Evolutionary conservation across 1,284 basidiomycete genomes (phyloP).

Genomic region (Leccinum huronense): DNA sequence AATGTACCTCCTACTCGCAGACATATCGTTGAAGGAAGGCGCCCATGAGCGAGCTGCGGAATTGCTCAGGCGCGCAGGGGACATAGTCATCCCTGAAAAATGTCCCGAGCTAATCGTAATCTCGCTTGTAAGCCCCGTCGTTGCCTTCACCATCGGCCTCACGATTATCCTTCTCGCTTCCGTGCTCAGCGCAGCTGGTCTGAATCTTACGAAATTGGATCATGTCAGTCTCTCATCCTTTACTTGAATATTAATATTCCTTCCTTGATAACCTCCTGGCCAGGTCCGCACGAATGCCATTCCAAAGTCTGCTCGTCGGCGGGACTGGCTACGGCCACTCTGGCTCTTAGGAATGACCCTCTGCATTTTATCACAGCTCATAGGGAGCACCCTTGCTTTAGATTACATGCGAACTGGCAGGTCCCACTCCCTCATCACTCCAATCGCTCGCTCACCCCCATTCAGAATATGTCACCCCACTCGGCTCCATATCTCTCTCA

Average conservation of each 20-base stretch:
- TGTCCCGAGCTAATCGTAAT: background rate
- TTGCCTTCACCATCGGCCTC: slow-evolving; percentile 79
- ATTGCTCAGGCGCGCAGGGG: background rate
- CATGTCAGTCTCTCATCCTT: slow-evolving; percentile 51
- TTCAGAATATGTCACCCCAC: slow-evolving; percentile 79
- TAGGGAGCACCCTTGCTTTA: slow-evolving; percentile 82
- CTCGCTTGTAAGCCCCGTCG: slow-evolving; percentile 47
- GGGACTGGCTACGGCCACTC: slow-evolving; percentile 74
- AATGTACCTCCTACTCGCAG: slow-evolving; percentile 1
- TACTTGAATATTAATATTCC: background rate
- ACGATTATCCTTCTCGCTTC: slow-evolving; percentile 76
- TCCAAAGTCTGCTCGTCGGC: slow-evolving; percentile 64
- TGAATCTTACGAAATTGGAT: slow-evolving; percentile 83
- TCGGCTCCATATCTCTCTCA: slow-evolving; percentile 80
- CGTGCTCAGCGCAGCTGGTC: slow-evolving; percentile 79
- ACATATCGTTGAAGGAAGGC: background rate
- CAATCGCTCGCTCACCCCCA: slow-evolving; percentile 28
- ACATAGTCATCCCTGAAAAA: background rate
- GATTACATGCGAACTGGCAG: slow-evolving; percentile 83
- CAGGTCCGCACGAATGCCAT: slow-evolving; percentile 69
- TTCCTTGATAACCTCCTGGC: slow-evolving; percentile 7
- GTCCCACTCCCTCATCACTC: background rate
- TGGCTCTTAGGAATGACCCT: slow-evolving; percentile 83
- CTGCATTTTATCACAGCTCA: slow-evolving; percentile 81
- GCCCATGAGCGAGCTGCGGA: background rate